Evolutionary conservation across 2,329 filamentous ascomycete species (phyloP).

Genomic region (Phyllosticta citriasiana): DNA sequence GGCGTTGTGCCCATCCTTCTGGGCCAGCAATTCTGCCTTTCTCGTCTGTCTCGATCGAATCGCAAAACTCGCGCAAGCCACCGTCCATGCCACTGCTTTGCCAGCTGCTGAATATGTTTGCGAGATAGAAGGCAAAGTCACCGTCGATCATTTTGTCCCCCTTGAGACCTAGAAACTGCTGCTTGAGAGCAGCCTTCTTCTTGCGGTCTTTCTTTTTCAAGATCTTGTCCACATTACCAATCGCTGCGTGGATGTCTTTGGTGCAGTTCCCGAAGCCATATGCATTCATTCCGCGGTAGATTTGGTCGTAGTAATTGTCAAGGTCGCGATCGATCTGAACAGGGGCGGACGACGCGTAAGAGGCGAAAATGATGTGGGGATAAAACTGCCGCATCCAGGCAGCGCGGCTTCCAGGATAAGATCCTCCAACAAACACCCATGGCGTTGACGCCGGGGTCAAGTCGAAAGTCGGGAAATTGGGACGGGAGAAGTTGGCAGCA

Average conservation of each 20-base stretch:
- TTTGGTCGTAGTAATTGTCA: conserved; percentile 41
- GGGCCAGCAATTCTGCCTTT: conserved; percentile 23
- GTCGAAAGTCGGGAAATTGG: conserved; percentile 22
- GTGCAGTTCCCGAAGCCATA: conserved; percentile 39
- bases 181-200: conserved; percentile 28
- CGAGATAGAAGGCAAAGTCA: conserved; percentile 37
- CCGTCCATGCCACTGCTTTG: conserved; percentile 36
- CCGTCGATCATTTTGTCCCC: conserved; percentile 37
- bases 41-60: conserved; percentile 33
- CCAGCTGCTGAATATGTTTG: conserved; percentile 32
- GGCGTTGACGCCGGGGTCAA: conserved; percentile 27
- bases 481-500: conserved; percentile 29
- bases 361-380: conserved; percentile 28
- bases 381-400: conserved; percentile 30
- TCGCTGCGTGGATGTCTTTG: conserved; percentile 38
- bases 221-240: conserved; percentile 39
- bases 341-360: conserved; percentile 27
- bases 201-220: conserved; percentile 19
- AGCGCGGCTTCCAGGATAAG: conserved; percentile 29
- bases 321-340: conserved; percentile 41
- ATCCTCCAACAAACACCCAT: conserved; percentile 30
- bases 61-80: conserved; percentile 35
- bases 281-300: conserved; percentile 36
- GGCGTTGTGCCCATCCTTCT: conserved; percentile 31
- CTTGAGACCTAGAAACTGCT: conserved; percentile 38